A percentile compares a stretch with the other conserved stretches of the same genome.
These are phyloP conservation scores for Micractinium sp. DNA, from an alignment of 139 green algal genomes.

Conservation along the genomic window DNA sequence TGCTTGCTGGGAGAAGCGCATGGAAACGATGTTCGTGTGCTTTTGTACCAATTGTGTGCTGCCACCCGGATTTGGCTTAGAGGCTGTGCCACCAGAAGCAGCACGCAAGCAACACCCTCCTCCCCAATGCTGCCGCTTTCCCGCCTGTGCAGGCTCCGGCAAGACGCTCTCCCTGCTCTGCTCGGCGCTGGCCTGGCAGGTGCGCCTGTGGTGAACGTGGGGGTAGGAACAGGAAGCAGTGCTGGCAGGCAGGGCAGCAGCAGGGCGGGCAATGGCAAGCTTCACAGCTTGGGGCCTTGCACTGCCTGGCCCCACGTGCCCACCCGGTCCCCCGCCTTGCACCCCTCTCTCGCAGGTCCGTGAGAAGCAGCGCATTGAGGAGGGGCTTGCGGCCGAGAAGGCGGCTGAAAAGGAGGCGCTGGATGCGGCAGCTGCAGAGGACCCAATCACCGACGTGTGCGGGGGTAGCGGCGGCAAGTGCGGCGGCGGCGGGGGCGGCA, in stretches of 20 bases:
- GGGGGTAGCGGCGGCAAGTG: not conserved
- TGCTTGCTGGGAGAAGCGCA: not conserved
- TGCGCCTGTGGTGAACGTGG: not conserved
- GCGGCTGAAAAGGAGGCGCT: not conserved
- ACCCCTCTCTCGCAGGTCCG: conserved; percentile 36
- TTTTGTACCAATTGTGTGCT: not conserved
- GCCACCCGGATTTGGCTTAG: not conserved
- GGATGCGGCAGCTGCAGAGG: not conserved
- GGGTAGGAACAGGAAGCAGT: not conserved
- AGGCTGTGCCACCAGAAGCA: not conserved
- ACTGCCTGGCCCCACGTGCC: not conserved
- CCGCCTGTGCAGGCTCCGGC: conserved; percentile 60
- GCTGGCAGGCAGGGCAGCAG: not conserved
- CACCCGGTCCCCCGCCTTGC: not conserved
- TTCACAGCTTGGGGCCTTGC: not conserved
- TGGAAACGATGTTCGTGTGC: not conserved
- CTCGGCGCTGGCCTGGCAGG: conserved; percentile 77
- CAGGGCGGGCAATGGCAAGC: not conserved
- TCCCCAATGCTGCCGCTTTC: not conserved
- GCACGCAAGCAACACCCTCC: not conserved
- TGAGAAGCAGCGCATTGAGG: conserved; percentile 40
- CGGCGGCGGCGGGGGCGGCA: not conserved
- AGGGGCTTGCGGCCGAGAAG: conserved; percentile 36
- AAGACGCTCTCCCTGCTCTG: conserved; percentile 95
- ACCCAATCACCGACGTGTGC: not conserved